Evolutionary conservation across 2,329 filamentous ascomycete genomes (phyloP), one percentile per base, ranked within the genome.

Genomic region (Penicillium sp.): DNA sequence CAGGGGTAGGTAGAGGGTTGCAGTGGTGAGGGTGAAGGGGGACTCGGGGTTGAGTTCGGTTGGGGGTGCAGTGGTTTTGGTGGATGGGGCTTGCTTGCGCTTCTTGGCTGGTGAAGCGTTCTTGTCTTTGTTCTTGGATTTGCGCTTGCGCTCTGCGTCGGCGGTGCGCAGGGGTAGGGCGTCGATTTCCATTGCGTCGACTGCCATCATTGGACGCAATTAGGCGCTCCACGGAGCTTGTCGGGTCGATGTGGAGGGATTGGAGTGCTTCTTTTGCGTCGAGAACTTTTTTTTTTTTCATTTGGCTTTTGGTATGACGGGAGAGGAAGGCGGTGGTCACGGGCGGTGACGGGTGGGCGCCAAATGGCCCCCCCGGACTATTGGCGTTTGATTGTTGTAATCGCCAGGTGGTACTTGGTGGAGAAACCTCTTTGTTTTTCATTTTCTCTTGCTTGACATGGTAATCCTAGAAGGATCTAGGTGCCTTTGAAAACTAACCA

Each of bases 11-110:
- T 84, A 86, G 64, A 96, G 83, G 1, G 92, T 92, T 39, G 90
- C 83, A 19, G 88, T 91, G 67, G 93, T 87, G 27, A 85, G 83
- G 70, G 86, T 85, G 74, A 96, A 93, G 14, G 92, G 89, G 41
- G 88, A 89, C 47, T 68, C 59, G 73, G 76, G 46, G 72, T 72
- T 54, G 74, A 61, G 60, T n/a, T 58, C 32, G 36, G 18, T 49
- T 44, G 63, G 5, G 23, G 23, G 55, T 41, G 58, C 57, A 29
- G 59, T 40, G n/a, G 53, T 14, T 16, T 43, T 50, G 9, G 51
- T 47, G 36, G 41, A 46, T 18, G 47, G 23, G 52, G 71, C 65
- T 56, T 75, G 66, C 75, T 75, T 75, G 63, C 71, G 71, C 65
- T 74, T 75, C 58, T 77, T 78, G 27, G 74, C 70, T 5, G 74